Conservation (phyloP, 1,139 yeast species). For the Yamadazyma songkhlaensis region DNA sequence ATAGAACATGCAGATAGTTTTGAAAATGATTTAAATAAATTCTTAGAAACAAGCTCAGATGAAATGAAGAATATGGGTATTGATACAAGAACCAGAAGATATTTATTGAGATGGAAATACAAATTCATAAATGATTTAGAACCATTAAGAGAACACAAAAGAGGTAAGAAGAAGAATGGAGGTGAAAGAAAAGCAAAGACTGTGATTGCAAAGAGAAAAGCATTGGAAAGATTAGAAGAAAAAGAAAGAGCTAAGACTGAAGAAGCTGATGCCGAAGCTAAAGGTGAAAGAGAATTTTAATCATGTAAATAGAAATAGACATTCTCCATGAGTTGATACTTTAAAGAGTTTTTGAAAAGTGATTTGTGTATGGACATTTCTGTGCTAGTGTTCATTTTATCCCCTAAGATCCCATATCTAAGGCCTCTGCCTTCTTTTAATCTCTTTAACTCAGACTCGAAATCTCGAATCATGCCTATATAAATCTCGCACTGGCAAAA, state of each 20-base stretch:
- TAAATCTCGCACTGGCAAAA: no score
- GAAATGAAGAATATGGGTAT: slow-evolving; percentile 78
- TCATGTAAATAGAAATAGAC: neutral
- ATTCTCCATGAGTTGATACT: no score
- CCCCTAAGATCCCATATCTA: no score
- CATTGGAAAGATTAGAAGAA: slow-evolving; percentile 52
- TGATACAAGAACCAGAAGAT: slow-evolving; percentile 68
- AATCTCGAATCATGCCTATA: no score
- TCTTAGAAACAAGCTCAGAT: slow-evolving; percentile 55
- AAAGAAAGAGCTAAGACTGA: slow-evolving; percentile 27
- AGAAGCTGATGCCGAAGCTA: slow-evolving; percentile 28
- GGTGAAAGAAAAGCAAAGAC: slow-evolving; percentile 83
- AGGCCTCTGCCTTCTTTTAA: no score
- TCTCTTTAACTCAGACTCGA: no score
- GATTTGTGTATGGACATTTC: no score
- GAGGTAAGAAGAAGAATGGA: slow-evolving; percentile 79
- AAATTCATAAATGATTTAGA: slow-evolving; percentile 55
- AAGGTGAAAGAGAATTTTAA: slow-evolving; percentile 29
- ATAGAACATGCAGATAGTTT: slow-evolving; percentile 67
- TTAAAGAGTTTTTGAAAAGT: no score
- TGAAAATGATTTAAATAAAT: slow-evolving; percentile 68
- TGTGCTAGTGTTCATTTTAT: no score
- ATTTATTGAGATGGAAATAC: slow-evolving; percentile 51
- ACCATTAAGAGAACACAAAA: slow-evolving; percentile 55
- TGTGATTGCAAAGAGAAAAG: slow-evolving; percentile 64